phyloP scores from a whole-genome alignment of 805 yeast species.

The Saccharomycopsis fodiens region DNA sequence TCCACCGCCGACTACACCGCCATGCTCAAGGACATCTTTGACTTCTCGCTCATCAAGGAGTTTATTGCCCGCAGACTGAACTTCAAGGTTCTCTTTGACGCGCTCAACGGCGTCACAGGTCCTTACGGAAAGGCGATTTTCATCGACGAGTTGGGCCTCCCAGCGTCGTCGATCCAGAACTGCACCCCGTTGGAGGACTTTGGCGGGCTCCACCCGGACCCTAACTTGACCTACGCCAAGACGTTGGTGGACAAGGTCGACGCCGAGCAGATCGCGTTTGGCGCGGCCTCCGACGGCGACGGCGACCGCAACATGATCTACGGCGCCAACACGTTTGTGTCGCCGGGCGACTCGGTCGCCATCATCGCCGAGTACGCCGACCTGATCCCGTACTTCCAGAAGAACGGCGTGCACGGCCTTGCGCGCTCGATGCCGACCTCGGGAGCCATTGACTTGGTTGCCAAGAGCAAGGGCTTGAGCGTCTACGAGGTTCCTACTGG shows the following conservation, averaged over 20 bases:
- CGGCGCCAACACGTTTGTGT: slow-evolving; percentile 89
- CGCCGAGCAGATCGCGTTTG: slow-evolving; percentile 71
- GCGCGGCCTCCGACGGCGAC: slow-evolving; percentile 99
- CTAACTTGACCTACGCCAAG: slow-evolving; percentile 89
- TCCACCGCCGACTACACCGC: slow-evolving; percentile 70
- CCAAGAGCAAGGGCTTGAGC: slow-evolving; percentile 61
- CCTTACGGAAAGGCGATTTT: slow-evolving; percentile 88
- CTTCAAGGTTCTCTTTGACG: slow-evolving; percentile 79
- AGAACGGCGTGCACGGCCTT: slow-evolving; percentile 80
- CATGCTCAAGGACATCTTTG: slow-evolving; percentile 80
- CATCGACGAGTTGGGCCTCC: slow-evolving; percentile 75
- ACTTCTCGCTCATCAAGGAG: slow-evolving; percentile 67
- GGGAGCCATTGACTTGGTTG: slow-evolving; percentile 89
- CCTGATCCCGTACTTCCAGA: slow-evolving; percentile 87
- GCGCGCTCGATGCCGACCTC: slow-evolving; percentile 98
- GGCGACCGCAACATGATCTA: slow-evolving; percentile 99
- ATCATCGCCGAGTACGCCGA: slow-evolving; percentile 89
- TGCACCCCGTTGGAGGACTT: slow-evolving; percentile 77
- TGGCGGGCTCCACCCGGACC: slow-evolving; percentile 98
- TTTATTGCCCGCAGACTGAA: slow-evolving; percentile 52
- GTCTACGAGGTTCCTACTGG: slow-evolving; percentile 97
- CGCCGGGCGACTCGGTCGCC: slow-evolving; percentile 98
- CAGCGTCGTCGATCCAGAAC: slow-evolving; percentile 67
- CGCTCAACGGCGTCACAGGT: slow-evolving; percentile 93
- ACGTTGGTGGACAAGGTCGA: slow-evolving; percentile 87